phyloP scores from a whole-genome alignment of 2,329 filamentous ascomycete species.

The Periconia digitata region DNA sequence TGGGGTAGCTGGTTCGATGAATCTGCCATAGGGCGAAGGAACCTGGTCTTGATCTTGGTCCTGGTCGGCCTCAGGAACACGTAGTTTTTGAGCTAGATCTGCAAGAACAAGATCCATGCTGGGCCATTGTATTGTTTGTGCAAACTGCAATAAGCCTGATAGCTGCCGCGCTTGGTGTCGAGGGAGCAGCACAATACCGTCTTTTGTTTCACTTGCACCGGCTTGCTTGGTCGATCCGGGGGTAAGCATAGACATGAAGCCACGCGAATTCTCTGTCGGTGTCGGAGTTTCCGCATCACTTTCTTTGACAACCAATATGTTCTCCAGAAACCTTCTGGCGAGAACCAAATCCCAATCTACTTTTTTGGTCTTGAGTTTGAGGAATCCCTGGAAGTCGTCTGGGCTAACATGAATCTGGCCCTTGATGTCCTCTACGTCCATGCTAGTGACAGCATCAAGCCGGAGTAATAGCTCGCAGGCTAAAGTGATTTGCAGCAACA shows the following conservation, averaged over 20 bases:
- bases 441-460: conserved; percentile 50
- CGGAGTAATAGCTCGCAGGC: conserved; percentile 58
- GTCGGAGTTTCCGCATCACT: conserved; percentile 15
- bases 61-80: conserved; percentile 18
- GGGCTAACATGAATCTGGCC: conserved; percentile 45
- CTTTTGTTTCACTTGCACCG: conserved; percentile 8
- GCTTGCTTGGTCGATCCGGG: conserved; percentile 19
- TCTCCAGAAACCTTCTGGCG: conserved; percentile 56
- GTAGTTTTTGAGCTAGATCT: conserved; percentile 42
- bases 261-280: conserved; percentile 24
- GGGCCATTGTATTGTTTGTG: conserved; percentile 54
- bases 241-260: conserved; percentile 32
- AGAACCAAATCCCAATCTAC: conserved; percentile 60
- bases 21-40: conserved; percentile 21
- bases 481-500: conserved; percentile 58
- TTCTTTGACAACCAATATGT: conserved; percentile 46
- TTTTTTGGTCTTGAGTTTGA: conserved; percentile 52
- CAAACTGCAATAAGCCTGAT: conserved; percentile 54
- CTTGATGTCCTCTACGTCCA: conserved; percentile 35
- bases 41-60: conserved; percentile 16
- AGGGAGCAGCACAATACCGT: conserved; percentile 36
- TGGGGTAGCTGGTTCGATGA: conserved; percentile 27
- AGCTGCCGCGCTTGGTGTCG: conserved; percentile 47
- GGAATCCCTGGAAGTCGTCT: conserved; percentile 49
- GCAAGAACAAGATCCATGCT: conserved; percentile 41